phyloP scores from a whole-genome alignment of 805 yeast species.

The Lipomyces starkeyi region DNA sequence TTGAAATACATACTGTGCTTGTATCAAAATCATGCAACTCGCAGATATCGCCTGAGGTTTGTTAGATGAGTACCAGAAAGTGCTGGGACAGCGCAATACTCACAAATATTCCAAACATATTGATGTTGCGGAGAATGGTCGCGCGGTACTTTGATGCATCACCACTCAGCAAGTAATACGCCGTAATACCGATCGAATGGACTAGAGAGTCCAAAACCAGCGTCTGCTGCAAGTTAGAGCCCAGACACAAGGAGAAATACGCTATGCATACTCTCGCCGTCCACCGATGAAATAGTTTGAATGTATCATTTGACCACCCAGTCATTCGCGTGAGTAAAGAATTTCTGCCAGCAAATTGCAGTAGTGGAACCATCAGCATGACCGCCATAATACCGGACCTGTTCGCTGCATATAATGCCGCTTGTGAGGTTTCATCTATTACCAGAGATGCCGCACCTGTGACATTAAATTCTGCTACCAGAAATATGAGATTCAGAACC shows the following conservation, averaged over 20 bases:
- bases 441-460: slow-evolving; percentile 10
- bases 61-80: slow-evolving; percentile 5
- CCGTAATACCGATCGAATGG: slow-evolving; percentile 64
- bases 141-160: background rate
- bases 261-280: slow-evolving; percentile 56
- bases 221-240: slow-evolving; percentile 4
- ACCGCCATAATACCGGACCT: slow-evolving; percentile 42
- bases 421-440: slow-evolving; percentile 8
- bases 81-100: background rate
- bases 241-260: background rate
- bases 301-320: slow-evolving; percentile 67
- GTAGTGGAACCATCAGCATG: slow-evolving; percentile 56
- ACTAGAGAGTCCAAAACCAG: slow-evolving; percentile 53
- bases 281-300: slow-evolving; percentile 70
- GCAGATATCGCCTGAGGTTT: slow-evolving; percentile 47
- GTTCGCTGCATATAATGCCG: slow-evolving; percentile 4
- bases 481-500: slow-evolving; percentile 44
- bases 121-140: background rate
- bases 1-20: slow-evolving; percentile 60
- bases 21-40: slow-evolving; percentile 54
- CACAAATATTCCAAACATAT: slow-evolving; percentile 49
- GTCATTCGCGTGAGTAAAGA: slow-evolving; percentile 68
- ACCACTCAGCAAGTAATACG: slow-evolving; percentile 31
- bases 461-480: slow-evolving; percentile 37
- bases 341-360: slow-evolving; percentile 74